phyloP scores from a whole-genome alignment of 192 early-diverging fungal species.

The Allomyces javanicus region DNA sequence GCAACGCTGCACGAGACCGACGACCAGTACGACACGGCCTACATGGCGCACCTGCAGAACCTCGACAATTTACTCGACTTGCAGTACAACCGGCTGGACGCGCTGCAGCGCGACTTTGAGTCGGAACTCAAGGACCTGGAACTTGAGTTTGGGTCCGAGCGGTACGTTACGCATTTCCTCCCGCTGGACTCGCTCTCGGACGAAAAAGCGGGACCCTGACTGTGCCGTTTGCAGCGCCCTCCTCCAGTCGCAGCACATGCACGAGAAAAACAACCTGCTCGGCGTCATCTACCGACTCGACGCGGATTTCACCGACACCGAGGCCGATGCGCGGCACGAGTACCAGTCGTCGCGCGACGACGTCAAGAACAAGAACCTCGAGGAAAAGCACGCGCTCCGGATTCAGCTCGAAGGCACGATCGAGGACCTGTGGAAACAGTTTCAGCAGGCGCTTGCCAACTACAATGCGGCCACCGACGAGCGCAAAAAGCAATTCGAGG shows the following conservation, averaged over 20 bases:
- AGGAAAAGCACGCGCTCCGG: constrained; percentile 38
- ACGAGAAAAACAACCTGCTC: constrained; percentile 28
- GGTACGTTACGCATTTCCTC: constrained; percentile 8
- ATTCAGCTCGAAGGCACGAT: constrained; percentile 40
- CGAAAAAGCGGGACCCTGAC: not conserved
- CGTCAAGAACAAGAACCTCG: constrained; percentile 43
- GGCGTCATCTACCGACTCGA: constrained; percentile 33
- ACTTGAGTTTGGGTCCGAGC: constrained; percentile 30
- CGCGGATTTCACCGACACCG: constrained; percentile 31
- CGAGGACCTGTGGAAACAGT: constrained; percentile 38
- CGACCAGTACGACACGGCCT: constrained; percentile 28
- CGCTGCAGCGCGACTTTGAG: constrained; percentile 22
- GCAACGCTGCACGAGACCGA: constrained; percentile 25
- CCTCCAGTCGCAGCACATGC: constrained; percentile 24
- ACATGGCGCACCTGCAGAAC: constrained; percentile 32
- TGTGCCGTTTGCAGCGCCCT: constrained; percentile 20
- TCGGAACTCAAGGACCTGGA: constrained; percentile 24
- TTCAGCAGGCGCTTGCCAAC: constrained; percentile 30
- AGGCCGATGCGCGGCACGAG: constrained; percentile 42
- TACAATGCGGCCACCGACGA: constrained; percentile 37
- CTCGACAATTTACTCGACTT: constrained; percentile 33
- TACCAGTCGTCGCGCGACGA: constrained; percentile 34
- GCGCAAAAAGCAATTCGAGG: constrained; percentile 36
- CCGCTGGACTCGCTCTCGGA: not conserved
- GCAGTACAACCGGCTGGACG: constrained; percentile 23